Evolutionary conservation across 2,329 filamentous ascomycete species (phyloP), one percentile per base, ranked within the genome.

Genomic region (Exserohilum rostratum): DNA sequence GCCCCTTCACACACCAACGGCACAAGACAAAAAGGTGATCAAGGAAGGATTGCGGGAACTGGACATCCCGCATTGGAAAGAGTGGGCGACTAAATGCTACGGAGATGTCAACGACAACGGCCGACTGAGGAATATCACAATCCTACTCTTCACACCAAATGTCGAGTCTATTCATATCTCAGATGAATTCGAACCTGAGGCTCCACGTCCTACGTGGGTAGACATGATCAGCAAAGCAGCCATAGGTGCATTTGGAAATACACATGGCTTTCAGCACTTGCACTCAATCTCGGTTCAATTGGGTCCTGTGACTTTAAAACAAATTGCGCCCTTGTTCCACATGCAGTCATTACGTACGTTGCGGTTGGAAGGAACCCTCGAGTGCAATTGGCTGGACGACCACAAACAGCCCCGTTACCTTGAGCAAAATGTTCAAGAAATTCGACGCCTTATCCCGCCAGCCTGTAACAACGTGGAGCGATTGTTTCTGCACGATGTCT

Each of bases 61-160:
- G 1, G 48, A 57, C 15, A 58, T 66, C 7, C 57, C 66, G 0
- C 49, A 56, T 22, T 73, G 70, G 70, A 72, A 71, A 49, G 27
- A 30, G 1, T 68, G 61, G 63, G 66, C 66, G 6, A 54, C 56
- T 1, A 40, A 56, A 9, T 72, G 67, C 39, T 71, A 69, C 31
- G 42, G 58, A 10, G 20, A 34, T 0, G 7, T 46, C 12, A 48
- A 64, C 15, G 46, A 65, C 13, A 61, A 70, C 7, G 22, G 22
- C 7, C 4, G 4, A 35, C 49, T 54, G 3, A 18, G 71, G 5
- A 61, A 65, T 30, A 57, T 61, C 7, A 61, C 66, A 7, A 64
- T 71, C 4, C 38, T 71, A 22, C 58, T 72, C 37, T 56, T 60
- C 22, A 63, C 63, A 18, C 64, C 66, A 1, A 67, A 71, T n/a